A percentile compares a stretch with the other conserved stretches of the same genome.
Conservation (phyloP, 208 protist species). For the Acanthamoeba castellanii region DNA sequence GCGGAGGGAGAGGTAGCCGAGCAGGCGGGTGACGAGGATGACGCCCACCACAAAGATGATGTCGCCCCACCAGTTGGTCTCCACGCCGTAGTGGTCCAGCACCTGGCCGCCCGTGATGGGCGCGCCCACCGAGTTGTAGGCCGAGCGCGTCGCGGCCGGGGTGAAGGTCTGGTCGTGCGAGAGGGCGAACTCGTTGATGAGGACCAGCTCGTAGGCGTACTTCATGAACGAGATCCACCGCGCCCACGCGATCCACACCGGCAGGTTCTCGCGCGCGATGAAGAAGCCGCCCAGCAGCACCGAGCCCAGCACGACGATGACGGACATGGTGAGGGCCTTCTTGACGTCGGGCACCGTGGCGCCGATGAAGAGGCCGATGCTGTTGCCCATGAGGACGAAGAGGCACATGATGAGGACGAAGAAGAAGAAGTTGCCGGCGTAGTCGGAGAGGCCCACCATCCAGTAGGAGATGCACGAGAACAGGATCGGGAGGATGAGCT, state of each 20-base stretch:
- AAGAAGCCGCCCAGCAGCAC: conserved; percentile 78
- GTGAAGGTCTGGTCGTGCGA: neutral
- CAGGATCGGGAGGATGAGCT: conserved; percentile 75
- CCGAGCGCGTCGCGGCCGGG: neutral
- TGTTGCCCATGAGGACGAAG: conserved; percentile 11
- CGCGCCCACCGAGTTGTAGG: neutral
- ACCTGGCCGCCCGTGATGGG: neutral
- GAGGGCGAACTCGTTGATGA: conserved; percentile 52
- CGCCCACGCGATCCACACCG: conserved; percentile 18
- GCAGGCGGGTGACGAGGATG: neutral
- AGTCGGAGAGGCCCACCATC: conserved; percentile 62
- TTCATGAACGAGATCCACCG: conserved; percentile 74
- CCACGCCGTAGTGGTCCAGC: conserved; percentile 39
- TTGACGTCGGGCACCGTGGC: conserved; percentile 51
- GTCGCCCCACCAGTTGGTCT: conserved; percentile 66
- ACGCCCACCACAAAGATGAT: conserved; percentile 72
- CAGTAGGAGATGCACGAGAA: conserved; percentile 82
- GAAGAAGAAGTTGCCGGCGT: conserved; percentile 68
- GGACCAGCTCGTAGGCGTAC: conserved; percentile 8
- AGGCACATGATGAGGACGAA: conserved; percentile 42
- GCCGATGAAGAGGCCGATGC: conserved; percentile 70
- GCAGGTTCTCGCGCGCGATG: conserved; percentile 55
- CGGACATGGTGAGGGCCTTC: conserved; percentile 3
- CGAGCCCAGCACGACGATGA: conserved; percentile 6
- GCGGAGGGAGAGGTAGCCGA: conserved; percentile 55